Base-by-base conservation (phyloP, 225 moss, liverwort and hornwort species). In the Ulota crispa region DNA sequence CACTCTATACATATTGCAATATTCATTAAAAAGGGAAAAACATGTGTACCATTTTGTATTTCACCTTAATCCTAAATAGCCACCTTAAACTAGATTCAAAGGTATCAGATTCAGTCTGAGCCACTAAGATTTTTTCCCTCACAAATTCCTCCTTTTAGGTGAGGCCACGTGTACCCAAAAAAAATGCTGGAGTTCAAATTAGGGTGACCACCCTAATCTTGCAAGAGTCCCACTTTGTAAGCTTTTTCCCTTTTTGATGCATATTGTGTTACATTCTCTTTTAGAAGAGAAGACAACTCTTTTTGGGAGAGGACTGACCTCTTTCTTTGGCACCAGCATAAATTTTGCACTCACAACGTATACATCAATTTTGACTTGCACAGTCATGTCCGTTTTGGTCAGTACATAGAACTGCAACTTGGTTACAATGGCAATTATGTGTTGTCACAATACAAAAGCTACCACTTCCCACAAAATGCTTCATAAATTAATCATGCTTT, bases 291-390 rank as follows among this genome's bases (percentile, higher is more conserved):
- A 91, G 47, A 86, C 82, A 10, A 72, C 85, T 75, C 87, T 81
- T 80, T 91, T 87, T 43, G 86, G 64, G 41, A 91, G 95, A 69
- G 92, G 86, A 0, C 83, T 84, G 2, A 79, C 84, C 78, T 94
- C 96, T 80, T 88, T 92, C 19, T 94, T 90, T 9, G 92, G 96
- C 73, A 96, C 88, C 61, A 99, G 71, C 71, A 96, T 99, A 47
- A 96, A 99, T 72, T 99, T 93, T 16, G 96, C 94, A 85, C 90
- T 96, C 32, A 99, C 94, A 61, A 91, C 78, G 74, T 94, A 93
- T 31, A 96, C 98, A 80, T 96, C 98, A 82, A 99, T 99, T 86
- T 99, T 93, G 54, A 85, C 92, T 91, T 94, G 90, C 85, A 90
- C 27, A 75, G 79, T 34, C 43, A 41, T 14, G n/a, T 19, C 52